A percentile compares a stretch with the other conserved stretches of the same genome.
Evolutionary conservation across 2,329 filamentous ascomycete species (phyloP).

Genomic region (Talaromyces rugulosus): DNA sequence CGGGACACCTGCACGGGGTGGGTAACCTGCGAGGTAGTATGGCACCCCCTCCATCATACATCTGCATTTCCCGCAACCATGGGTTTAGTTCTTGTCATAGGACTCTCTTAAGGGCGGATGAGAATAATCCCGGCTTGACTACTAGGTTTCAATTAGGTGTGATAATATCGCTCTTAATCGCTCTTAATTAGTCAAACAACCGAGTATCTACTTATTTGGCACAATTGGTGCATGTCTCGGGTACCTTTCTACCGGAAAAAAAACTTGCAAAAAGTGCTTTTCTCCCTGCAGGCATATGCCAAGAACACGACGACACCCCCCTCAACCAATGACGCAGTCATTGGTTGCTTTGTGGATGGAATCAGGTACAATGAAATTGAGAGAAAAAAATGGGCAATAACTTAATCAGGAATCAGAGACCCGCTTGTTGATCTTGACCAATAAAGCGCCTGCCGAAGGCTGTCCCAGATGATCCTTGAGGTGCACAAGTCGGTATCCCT

Average conservation of each 20-base stretch:
- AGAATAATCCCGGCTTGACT: neutral
- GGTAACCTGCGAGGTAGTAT: neutral
- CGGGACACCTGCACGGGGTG: neutral
- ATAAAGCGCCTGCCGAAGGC: conserved; percentile 62
- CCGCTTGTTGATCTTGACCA: conserved; percentile 69
- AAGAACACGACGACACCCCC: neutral
- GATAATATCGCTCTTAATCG: too few species aligned
- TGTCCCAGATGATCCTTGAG: conserved; percentile 66
- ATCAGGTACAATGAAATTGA: neutral
- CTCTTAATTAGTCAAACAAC: neutral
- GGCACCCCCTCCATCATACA: neutral
- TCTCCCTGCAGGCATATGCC: neutral
- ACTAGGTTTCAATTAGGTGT: neutral
- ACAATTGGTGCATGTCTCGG: neutral
- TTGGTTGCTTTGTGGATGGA: neutral
- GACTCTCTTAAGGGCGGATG: neutral
- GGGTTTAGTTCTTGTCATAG: neutral
- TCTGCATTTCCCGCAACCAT: neutral
- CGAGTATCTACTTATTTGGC: neutral
- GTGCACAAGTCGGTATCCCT: conserved; percentile 73
- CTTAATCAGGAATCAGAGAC: conserved; percentile 16
- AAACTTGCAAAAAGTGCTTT: neutral
- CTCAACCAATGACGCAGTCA: neutral
- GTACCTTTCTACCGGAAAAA: neutral
- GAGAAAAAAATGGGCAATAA: neutral